phyloP scores from a whole-genome alignment of 1,284 basidiomycete genomes.

The Rhizoctonia solani region DNA sequence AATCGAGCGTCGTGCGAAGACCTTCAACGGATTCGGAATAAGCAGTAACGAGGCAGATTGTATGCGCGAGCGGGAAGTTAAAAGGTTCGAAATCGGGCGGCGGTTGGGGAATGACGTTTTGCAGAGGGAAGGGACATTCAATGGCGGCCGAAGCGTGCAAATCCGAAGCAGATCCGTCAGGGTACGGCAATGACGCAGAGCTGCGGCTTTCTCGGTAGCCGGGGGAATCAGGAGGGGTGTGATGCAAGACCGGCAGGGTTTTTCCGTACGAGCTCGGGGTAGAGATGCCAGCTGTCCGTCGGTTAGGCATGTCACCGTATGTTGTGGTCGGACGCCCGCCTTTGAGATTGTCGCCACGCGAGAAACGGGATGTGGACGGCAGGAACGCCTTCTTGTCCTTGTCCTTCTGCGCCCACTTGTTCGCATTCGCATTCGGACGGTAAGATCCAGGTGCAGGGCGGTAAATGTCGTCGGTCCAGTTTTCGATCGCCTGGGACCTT shows the following conservation, averaged over 20 bases:
- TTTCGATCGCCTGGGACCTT: slow-evolving; percentile 87
- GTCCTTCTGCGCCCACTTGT: slow-evolving; percentile 52
- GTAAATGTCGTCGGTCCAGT: slow-evolving; percentile 97
- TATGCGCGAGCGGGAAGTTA: slow-evolving; percentile 92
- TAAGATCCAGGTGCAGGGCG: slow-evolving; percentile 89
- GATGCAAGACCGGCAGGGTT: slow-evolving; percentile 43
- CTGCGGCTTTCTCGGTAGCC: slow-evolving; percentile 76
- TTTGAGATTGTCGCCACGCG: slow-evolving; percentile 69
- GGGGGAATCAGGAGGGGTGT: slow-evolving; percentile 76
- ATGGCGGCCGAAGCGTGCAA: slow-evolving; percentile 35
- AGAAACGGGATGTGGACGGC: slow-evolving; percentile 84
- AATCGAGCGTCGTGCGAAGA: slow-evolving; percentile 95
- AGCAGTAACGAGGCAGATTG: slow-evolving; percentile 96
- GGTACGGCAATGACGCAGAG: slow-evolving; percentile 68
- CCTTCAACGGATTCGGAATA: slow-evolving; percentile 98
- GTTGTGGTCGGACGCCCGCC: slow-evolving; percentile 69
- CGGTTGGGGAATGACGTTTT: slow-evolving; percentile 92
- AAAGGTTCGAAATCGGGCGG: slow-evolving; percentile 91
- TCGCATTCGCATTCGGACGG: slow-evolving; percentile 86
- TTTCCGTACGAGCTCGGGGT: slow-evolving; percentile 30
- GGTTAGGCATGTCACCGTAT: slow-evolving; percentile 57
- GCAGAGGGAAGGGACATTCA: slow-evolving; percentile 92
- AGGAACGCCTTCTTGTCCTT: slow-evolving; percentile 65
- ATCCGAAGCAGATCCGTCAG: slow-evolving; percentile 33
- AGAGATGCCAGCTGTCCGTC: not conserved